Evolutionary conservation across 306 rosid genomes (phyloP), one percentile per base, ranked within the genome.

Genomic region (Prunus mira): DNA sequence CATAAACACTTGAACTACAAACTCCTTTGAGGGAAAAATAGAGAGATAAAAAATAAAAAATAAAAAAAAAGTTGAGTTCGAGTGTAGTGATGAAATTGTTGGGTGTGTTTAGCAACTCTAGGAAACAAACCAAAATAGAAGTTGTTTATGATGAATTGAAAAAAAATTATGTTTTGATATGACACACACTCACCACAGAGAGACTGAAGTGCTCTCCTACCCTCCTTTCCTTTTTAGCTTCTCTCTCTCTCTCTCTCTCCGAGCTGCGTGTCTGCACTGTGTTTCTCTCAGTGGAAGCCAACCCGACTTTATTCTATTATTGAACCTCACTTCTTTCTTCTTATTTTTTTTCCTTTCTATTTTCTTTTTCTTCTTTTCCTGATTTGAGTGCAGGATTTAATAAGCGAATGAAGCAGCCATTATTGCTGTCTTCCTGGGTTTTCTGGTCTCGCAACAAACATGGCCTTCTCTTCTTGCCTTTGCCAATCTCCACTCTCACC

Each of bases 401-500:
- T 73, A 78, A 3, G 27, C 62, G 54, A 68, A 86, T 84, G 92
- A 82, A 83, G 84, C 71, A 81, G 49, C 77, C 82, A 77, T 78
- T 87, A 43, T 71, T 79, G 72, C 70, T 66, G 65, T 83, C 77
- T 81, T 77, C 62, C 49, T 80, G 73, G 72, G 66, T 72, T 13
- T 75, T 82, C 46, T 71, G n/a, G 71, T 75, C 77, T 79, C 77
- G 69, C 88, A 65, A 73, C 86, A 50, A 10, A 47, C 76, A 92
- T 92, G 98, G 71, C 85, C 55, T 67, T 87, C 77, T 72, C 90
- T 78, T 79, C 82, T 80, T 84, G 81, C 87, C 30, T 88, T 76
- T 69, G 73, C 78, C 84, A 61, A 69, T 87, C 86, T 77, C 80
- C 91, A 56, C 54, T 85, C 60, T 38, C 88, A 74, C 54, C 81